phyloP scores from a whole-genome alignment of 2,329 filamentous ascomycete species.

The Emmonsiellopsis sp. region DNA sequence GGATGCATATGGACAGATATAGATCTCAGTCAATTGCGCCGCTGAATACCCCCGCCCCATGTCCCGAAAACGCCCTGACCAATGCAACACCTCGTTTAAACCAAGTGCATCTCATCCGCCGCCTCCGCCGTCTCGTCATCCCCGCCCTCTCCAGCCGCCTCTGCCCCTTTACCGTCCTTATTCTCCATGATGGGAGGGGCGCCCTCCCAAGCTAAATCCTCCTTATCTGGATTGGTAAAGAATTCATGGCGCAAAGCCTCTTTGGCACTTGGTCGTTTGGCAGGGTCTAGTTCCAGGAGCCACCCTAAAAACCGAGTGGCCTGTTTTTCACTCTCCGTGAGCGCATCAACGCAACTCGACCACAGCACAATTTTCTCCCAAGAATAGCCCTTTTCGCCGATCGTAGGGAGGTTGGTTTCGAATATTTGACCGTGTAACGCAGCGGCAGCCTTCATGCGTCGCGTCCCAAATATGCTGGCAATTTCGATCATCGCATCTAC shows the following conservation, averaged over 20 bases:
- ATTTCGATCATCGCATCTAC: slow-evolving; percentile 97
- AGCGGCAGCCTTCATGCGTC: slow-evolving; percentile 73
- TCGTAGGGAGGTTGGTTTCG: slow-evolving; percentile 84
- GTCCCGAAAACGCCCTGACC: not conserved
- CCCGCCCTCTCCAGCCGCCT: not conserved
- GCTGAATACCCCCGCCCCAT: not conserved
- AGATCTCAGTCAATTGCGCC: not conserved
- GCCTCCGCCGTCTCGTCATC: slow-evolving; percentile 5
- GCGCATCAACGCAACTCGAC: slow-evolving; percentile 70
- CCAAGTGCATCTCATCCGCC: slow-evolving; percentile 11
- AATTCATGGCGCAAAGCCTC: slow-evolving; percentile 37
- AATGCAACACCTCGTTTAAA: slow-evolving; percentile 3
- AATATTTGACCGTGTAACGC: slow-evolving; percentile 83
- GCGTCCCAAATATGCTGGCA: slow-evolving; percentile 81
- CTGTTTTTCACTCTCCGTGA: slow-evolving; percentile 38
- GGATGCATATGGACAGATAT: no score
- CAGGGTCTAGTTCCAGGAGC: slow-evolving; percentile 36
- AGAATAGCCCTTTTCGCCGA: slow-evolving; percentile 73
- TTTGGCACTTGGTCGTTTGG: slow-evolving; percentile 32
- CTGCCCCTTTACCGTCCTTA: not conserved
- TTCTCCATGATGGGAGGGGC: not conserved
- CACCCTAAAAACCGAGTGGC: slow-evolving; percentile 33
- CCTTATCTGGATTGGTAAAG: slow-evolving; percentile 29
- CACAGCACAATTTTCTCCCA: slow-evolving; percentile 92
- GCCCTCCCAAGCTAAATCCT: slow-evolving; percentile 13